Conservation (phyloP, 768 basidiomycete species). For the Leccinum fibrillosum region DNA sequence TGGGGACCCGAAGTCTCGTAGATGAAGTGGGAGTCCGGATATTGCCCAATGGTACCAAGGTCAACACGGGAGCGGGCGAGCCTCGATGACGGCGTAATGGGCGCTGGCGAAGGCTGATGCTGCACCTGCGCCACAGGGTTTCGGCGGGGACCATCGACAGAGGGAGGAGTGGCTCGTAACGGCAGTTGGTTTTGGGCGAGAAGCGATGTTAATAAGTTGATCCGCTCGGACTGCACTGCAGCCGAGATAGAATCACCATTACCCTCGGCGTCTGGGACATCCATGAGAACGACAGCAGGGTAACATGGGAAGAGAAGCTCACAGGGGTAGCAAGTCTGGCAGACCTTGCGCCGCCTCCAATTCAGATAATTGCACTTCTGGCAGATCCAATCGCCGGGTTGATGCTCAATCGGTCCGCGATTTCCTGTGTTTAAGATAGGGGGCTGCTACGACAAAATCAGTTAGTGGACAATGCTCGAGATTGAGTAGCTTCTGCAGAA, state of each 20-base stretch:
- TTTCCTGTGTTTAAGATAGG: conserved; percentile 90
- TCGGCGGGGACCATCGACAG: conserved; percentile 31
- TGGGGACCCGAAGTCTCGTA: conserved; percentile 61
- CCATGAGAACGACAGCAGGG: conserved; percentile 11
- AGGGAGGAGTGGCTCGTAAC: conserved; percentile 15
- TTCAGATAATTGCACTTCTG: conserved; percentile 84
- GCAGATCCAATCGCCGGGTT: conserved; percentile 83
- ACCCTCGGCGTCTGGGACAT: conserved; percentile 68
- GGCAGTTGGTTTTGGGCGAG: conserved; percentile 53
- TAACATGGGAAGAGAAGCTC: conserved; percentile 29
- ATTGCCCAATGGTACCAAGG: conserved; percentile 38
- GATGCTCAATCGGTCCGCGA: conserved; percentile 82
- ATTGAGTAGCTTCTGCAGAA: neutral
- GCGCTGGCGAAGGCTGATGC: conserved; percentile 38
- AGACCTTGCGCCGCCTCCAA: conserved; percentile 85
- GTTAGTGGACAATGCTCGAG: neutral
- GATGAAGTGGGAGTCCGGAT: conserved; percentile 49
- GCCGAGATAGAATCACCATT: conserved; percentile 86
- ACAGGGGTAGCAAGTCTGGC: conserved; percentile 87
- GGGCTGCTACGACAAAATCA: conserved; percentile 51
- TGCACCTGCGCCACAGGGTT: conserved; percentile 49
- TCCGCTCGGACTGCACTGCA: conserved; percentile 81
- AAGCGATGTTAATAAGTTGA: conserved; percentile 73
- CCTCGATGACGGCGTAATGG: conserved; percentile 32
- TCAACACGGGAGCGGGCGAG: conserved; percentile 51